A percentile compares a stretch with the other conserved stretches of the same genome.
Evolutionary conservation across 306 rosid species (phyloP).

Genomic region (Gillenia trifoliata): DNA sequence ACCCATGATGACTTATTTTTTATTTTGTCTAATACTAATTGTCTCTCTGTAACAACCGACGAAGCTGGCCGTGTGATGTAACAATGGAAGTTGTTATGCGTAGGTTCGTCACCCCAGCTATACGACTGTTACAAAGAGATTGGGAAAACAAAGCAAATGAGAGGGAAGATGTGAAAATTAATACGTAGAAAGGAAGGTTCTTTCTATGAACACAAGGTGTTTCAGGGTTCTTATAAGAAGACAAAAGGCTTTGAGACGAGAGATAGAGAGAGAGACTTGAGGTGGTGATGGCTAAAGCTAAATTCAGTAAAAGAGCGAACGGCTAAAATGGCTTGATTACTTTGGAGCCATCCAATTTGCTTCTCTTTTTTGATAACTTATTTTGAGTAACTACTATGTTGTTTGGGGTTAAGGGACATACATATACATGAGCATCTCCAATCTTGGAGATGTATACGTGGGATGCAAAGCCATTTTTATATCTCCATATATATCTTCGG

Average conservation of each 20-base stretch:
- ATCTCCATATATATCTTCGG: too few relatives aligned
- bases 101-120: conserved; percentile 8
- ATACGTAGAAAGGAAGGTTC: not conserved
- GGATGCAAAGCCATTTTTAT: too few relatives aligned
- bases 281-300: conserved; percentile 23
- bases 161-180: conserved; percentile 19
- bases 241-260: not conserved
- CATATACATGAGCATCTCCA: too few relatives aligned
- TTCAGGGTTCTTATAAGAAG: conserved; percentile 31
- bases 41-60: conserved; percentile 31
- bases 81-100: not conserved
- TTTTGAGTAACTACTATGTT: not conserved
- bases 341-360: conserved; percentile 39
- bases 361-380: not conserved
- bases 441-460: too few relatives aligned
- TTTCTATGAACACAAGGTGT: not conserved
- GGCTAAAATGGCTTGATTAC: conserved; percentile 35
- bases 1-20: conserved; percentile 40
- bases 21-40: not conserved
- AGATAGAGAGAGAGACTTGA: not conserved
- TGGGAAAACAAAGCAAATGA: conserved; percentile 49
- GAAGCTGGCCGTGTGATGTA: conserved; percentile 2
- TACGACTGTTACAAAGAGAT: conserved; percentile 42
- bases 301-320: conserved; percentile 21
- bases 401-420: not conserved